phyloP scores from a whole-genome alignment of 164 flowering plant species.

The Berberis vulgaris region DNA sequence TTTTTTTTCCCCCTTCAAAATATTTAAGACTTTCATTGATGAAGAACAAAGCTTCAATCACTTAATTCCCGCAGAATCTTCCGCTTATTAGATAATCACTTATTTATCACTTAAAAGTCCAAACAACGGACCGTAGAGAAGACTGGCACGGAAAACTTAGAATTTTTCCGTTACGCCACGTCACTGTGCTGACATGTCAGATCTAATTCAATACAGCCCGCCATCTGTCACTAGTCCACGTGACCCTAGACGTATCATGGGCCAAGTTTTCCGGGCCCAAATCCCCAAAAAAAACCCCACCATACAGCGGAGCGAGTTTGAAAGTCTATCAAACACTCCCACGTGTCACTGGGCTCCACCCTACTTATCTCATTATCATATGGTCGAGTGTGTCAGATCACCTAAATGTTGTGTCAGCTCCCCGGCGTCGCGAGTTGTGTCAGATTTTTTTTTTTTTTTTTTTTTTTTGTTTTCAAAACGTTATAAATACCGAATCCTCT shows the following conservation, averaged over 20 bases:
- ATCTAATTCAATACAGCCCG: not conserved
- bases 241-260: constrained; percentile 8
- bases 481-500: not conserved
- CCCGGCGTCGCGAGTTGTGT: not conserved
- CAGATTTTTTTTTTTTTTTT: not conserved
- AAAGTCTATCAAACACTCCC: constrained; percentile 13
- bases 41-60: not conserved
- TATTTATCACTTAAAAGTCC: not conserved
- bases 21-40: no score
- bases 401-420: not conserved
- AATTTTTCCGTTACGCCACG: constrained; percentile 4
- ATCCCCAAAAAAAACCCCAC: not conserved
- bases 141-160: no score
- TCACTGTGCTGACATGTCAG: constrained; percentile 14
- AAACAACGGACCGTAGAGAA: no score
- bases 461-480: constrained; percentile 1
- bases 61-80: constrained; percentile 16
- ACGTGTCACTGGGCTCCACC: constrained; percentile 11
- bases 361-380: not conserved
- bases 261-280: constrained; percentile 2
- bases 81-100: not conserved
- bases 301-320: not conserved
- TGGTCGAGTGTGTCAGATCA: constrained; percentile 6
- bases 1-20: no score
- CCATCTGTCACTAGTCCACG: constrained; percentile 10